Base-by-base conservation (phyloP, 2,329 filamentous ascomycete species). In the Talaromyces marneffei region DNA sequence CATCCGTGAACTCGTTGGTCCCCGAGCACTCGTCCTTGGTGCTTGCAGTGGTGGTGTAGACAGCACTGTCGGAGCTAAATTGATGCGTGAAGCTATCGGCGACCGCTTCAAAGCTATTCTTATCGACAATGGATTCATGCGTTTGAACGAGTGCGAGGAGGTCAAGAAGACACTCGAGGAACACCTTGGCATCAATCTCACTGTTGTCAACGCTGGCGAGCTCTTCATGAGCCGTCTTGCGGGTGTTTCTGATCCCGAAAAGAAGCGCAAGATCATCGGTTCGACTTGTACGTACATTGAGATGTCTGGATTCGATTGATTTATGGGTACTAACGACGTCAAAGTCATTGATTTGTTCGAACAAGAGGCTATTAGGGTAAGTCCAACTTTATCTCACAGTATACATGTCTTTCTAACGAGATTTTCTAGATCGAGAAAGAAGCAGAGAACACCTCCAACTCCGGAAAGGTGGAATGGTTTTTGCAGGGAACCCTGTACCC, bases 211-310 rank as follows among this genome's bases (percentile, higher is more conserved):
- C 72, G 92, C 86, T 0, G 83, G 83, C 9, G 82, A 95, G 63
- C 79, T 84, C 27, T 97, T 97, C 80, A 80, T 97, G n/a, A 78
- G 79, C 31, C 82, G 86, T 25, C 85, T 97, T 0, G 83, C 85
- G 66, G 93, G 91, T 18, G 85, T 96, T 27, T 79, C 78, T 0
- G 91, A 90, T 61, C 92, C 93, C 0, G 92, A 97, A 77, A 84
- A 84, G 72, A 97, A 96, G 82, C 83, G 92, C 60, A 96, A 96
- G 78, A 87, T 97, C 68, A 97, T 97, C 64, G 92, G 92, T 60
- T 84, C 82, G 16, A 52, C 48, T 52, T 59, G 55, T 57, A 25
- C 9, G 31, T 55, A 55, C n/a, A 16, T 25, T 12, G 20, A 5
- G n/a, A 2, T 54, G 12, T 55, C n/a, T n/a, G n/a, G n/a, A n/a